Evolutionary conservation across 208 protist genomes (phyloP).

Genomic region (Leishmania tarentolae): DNA sequence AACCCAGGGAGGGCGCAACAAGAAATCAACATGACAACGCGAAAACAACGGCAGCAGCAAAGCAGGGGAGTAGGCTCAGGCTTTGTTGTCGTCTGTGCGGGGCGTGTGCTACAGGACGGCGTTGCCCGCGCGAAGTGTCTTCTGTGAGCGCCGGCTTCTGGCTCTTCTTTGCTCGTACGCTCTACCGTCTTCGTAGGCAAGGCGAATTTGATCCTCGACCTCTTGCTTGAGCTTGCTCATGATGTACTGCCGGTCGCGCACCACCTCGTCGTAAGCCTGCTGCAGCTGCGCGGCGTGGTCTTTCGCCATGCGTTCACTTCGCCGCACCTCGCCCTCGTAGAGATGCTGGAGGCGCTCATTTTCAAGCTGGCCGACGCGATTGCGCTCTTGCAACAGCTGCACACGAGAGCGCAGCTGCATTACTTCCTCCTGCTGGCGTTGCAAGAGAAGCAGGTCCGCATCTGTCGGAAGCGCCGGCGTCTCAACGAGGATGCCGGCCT

Average conservation of each 20-base stretch:
- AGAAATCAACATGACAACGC: neutral
- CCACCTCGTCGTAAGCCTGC: slow-evolving; percentile 71
- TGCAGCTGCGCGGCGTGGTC: slow-evolving; percentile 73
- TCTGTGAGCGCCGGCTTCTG: slow-evolving; percentile 9
- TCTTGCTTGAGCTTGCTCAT: slow-evolving; percentile 66
- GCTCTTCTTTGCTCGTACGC: slow-evolving; percentile 44
- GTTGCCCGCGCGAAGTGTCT: slow-evolving; percentile 8
- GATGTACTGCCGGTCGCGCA: slow-evolving; percentile 69
- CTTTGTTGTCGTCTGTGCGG: neutral
- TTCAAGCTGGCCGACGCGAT: slow-evolving; percentile 47
- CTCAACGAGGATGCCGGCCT: slow-evolving; percentile 14
- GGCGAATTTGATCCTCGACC: slow-evolving; percentile 71
- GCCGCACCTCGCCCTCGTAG: slow-evolving; percentile 64
- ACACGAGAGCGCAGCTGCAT: slow-evolving; percentile 36
- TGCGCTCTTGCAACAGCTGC: slow-evolving; percentile 49
- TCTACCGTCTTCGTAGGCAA: slow-evolving; percentile 74
- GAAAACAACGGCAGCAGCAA: neutral
- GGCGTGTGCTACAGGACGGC: slow-evolving; percentile 1
- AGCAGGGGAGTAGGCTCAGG: neutral
- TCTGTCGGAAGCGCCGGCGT: slow-evolving; percentile 37
- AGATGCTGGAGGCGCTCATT: slow-evolving; percentile 50
- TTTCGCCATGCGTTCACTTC: slow-evolving; percentile 58
- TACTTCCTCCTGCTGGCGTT: slow-evolving; percentile 58
- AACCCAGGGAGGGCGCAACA: neutral
- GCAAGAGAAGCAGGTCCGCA: slow-evolving; percentile 58